Evolutionary conservation across 495 filamentous ascomycete species (phyloP), one percentile per base, ranked within the genome.

Genomic region (Penicillium roqueforti): DNA sequence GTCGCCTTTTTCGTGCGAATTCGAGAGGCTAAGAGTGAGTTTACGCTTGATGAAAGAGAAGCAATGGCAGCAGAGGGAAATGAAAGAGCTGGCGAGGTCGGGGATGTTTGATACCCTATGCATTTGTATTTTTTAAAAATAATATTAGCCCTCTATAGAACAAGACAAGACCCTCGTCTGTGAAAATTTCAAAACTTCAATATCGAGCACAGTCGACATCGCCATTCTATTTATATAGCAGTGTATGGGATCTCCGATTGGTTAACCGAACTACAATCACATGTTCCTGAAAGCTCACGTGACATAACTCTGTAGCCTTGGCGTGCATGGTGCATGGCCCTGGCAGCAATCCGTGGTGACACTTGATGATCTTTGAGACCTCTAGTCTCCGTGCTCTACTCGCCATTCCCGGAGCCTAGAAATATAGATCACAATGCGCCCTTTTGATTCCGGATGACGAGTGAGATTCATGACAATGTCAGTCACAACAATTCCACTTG

Each of bases 41-140:
- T 89, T 65, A 91, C 87, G 5, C 73, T 75, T 4, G 87, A 89
- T 48, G 87, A 91, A 66, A 80, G 76, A 61, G 57, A 57, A 45
- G 72, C 63, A 45, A 46, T 75, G 52, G 74, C 68, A 40, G 50
- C 61, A 4, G 16, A 20, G 10, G 25, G 4, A 51, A 19, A 47
- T 37, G 41, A 18, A 26, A 26, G 40, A 32, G 19, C n/a, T 25
- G 29, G 40, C 8, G 50, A 52, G 13, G 36, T 50, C 18, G 39
- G 16, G 29, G 0, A 5, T 18, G 9, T 50, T 50, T 50, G 47
- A 40, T 50, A 50, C 47, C 32, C 47, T 14, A 34, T 13, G 3
- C n/a, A 19, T 47, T 47, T 31, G 11, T 1, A 46, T 6, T 13
- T 5, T 22, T 8, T 14, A 16, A 2, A 46, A 2, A 20, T 46